A percentile compares a stretch with the other conserved stretches of the same genome.
Evolutionary conservation across 2,329 filamentous ascomycete genomes (phyloP).

Genomic region (Cladosporium colombiae): DNA sequence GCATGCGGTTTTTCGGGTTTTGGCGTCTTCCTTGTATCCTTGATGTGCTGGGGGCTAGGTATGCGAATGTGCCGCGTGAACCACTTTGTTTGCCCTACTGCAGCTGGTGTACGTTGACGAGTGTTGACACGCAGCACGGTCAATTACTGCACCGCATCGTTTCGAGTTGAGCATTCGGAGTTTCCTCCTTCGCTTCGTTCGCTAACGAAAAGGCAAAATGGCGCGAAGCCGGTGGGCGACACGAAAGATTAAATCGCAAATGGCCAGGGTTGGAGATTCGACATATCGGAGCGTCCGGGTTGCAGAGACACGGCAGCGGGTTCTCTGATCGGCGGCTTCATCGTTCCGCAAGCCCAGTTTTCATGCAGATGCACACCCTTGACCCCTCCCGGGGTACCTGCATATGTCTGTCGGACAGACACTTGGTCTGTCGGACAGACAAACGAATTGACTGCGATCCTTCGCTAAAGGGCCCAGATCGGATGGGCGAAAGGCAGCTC

Average conservation of each 20-base stretch:
- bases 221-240: neutral
- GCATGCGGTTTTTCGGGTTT: neutral
- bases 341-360: neutral
- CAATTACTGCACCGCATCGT: neutral
- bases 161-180: neutral
- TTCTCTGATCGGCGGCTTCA: neutral
- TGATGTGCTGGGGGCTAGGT: neutral
- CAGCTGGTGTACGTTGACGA: neutral
- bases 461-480: conserved; percentile 8
- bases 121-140: neutral
- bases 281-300: conserved; percentile 10
- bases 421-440: conserved; percentile 2
- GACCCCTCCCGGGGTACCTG: neutral
- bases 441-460: conserved; percentile 2
- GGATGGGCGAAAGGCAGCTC: neutral
- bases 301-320: neutral
- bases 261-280: neutral
- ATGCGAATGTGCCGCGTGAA: neutral
- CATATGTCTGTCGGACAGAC: conserved; percentile 7
- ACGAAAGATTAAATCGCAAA: neutral
- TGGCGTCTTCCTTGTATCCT: neutral
- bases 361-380: neutral
- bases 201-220: neutral
- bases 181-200: neutral
- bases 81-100: neutral